A percentile compares a stretch with the other conserved stretches of the same genome.
These are phyloP conservation scores for Taphrina communis DNA, from an alignment of 1,139 yeast species.

Conservation along the genomic window DNA sequence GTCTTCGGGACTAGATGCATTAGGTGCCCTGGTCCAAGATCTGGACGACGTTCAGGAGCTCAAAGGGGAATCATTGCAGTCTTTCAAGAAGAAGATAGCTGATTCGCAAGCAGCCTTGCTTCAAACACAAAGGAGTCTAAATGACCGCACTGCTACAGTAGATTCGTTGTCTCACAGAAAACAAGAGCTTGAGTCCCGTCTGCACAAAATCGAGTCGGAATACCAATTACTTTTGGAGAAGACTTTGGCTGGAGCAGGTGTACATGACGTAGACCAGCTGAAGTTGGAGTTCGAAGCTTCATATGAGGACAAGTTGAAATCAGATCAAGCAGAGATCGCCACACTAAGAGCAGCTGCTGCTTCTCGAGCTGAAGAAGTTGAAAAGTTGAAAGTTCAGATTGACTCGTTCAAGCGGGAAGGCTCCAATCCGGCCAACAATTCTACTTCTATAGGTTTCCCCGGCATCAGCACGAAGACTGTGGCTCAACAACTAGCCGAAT, in stretches of 20 bases:
- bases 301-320: slow-evolving; percentile 3
- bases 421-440: not conserved
- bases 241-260: slow-evolving; percentile 28
- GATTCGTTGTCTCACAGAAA: slow-evolving; percentile 20
- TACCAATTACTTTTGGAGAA: slow-evolving; percentile 26
- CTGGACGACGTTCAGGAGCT: slow-evolving; percentile 17
- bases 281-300: slow-evolving; percentile 15
- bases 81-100: not conserved
- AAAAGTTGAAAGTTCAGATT: slow-evolving; percentile 41
- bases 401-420: slow-evolving; percentile 37
- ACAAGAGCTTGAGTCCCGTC: slow-evolving; percentile 29
- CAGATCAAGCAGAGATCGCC: slow-evolving; percentile 36
- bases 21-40: slow-evolving; percentile 30
- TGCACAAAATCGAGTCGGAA: slow-evolving; percentile 19
- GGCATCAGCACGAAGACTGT: slow-evolving; percentile 25
- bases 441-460: not conserved
- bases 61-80: slow-evolving; percentile 16
- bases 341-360: slow-evolving; percentile 34
- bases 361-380: slow-evolving; percentile 28
- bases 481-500: slow-evolving; percentile 45
- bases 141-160: slow-evolving; percentile 18
- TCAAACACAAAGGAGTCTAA: slow-evolving; percentile 17
- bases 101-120: slow-evolving; percentile 12
- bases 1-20: slow-evolving; percentile 1
- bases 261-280: slow-evolving; percentile 16